Evolutionary conservation across 1,284 basidiomycete genomes (phyloP), one percentile per base, ranked within the genome.

Genomic region (Naganishia sp.): DNA sequence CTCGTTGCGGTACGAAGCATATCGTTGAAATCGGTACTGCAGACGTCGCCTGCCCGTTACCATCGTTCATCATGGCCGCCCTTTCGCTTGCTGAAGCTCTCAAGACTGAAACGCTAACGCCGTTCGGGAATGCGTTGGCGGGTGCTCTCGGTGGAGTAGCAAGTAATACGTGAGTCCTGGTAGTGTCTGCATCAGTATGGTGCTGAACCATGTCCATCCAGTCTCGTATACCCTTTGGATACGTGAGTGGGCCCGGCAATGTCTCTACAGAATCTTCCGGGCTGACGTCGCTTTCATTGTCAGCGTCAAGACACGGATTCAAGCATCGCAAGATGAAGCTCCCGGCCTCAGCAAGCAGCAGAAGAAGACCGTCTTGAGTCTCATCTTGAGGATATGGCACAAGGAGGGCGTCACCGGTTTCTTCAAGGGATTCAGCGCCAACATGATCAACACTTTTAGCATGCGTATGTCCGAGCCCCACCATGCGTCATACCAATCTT

Each of bases 381-480:
- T 94, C 65, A 77, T 94, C 39, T 71, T 87, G 63, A 82, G 84
- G 71, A 88, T 95, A 70, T 82, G 91, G 74, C 85, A 84, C 71
- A 86, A 87, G 69, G 92, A 96, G 71, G 94, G 94, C 0, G 72
- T 94, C 62, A 68, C 76, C 6, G 94, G 92, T 0, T 88, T 89
- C 75, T 99, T 97, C 82, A 87, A 88, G 68, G 96, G 96, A 5
- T 99, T 98, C 76, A 84, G 87, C 45, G 96, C 96, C n/a, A 97
- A 90, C 67, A 98, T 99, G 94, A 83, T 98, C 72, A 98, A 97
- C 80, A 95, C 92, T 0, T 99, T 99, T 79, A 94, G 90, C 51
- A 90, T 89, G 87, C 90, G 94, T 95, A 72, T 75, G 93, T 86
- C 21, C 35, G 35, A 39, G 10, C 13, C 13, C 7, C 35, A 39